phyloP scores from a whole-genome alignment of 1,139 yeast species.

The Pichia sp. region DNA sequence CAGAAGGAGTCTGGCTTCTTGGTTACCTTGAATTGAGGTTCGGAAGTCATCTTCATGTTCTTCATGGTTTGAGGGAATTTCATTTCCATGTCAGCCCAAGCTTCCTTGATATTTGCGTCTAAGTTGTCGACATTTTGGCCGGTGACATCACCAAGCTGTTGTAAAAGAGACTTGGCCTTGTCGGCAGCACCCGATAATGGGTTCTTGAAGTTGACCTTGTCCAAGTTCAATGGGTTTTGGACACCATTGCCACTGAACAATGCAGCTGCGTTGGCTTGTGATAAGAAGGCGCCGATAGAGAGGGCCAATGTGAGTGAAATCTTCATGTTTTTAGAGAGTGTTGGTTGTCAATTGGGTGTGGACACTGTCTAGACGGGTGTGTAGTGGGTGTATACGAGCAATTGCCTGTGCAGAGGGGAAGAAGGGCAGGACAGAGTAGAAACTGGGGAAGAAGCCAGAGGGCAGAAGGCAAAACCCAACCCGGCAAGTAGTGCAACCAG shows the following conservation, averaged over 20 bases:
- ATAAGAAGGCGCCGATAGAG: slow-evolving; percentile 10
- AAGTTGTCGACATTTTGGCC: slow-evolving; percentile 20
- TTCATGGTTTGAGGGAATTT: slow-evolving; percentile 52
- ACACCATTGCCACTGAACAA: slow-evolving; percentile 2
- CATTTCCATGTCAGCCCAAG: slow-evolving; percentile 32
- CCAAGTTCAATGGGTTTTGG: slow-evolving; percentile 16
- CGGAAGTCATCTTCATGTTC: slow-evolving; percentile 47
- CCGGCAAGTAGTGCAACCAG: too few relatives aligned
- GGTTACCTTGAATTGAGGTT: slow-evolving; percentile 44
- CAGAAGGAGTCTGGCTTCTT: slow-evolving; percentile 40
- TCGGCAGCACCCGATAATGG: slow-evolving; percentile 1
- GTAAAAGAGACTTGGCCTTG: slow-evolving; percentile 19
- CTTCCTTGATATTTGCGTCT: slow-evolving; percentile 19
- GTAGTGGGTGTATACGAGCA: too few relatives aligned
- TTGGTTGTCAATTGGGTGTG: too few relatives aligned
- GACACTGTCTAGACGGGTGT: too few relatives aligned
- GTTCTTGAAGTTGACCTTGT: background rate
- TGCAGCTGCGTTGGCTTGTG: slow-evolving; percentile 12
- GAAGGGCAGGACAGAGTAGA: too few relatives aligned
- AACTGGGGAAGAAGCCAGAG: too few relatives aligned
- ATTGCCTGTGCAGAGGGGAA: too few relatives aligned
- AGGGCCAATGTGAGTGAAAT: slow-evolving; percentile 14
- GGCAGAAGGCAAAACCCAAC: too few relatives aligned
- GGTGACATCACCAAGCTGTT: slow-evolving; percentile 19
- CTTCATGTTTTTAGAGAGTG: slow-evolving; percentile 11